Evolutionary conservation across 768 basidiomycete genomes (phyloP).

Genomic region (Agrocybe praecox): DNA sequence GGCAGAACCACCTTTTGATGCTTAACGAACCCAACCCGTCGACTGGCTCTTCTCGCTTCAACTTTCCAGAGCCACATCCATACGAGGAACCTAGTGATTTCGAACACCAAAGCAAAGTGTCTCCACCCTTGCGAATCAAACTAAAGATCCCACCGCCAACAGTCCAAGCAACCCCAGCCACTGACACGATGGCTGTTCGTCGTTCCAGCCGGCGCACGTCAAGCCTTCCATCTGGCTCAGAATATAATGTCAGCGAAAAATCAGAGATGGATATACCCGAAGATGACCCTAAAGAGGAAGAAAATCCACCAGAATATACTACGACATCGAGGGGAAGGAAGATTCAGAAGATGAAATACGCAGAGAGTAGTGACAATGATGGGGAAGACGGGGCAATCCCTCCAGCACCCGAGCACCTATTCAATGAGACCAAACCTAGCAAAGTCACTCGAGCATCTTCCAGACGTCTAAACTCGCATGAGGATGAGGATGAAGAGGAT

Average conservation of each 20-base stretch:
- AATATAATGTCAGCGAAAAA: slow-evolving; percentile 52
- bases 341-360: slow-evolving; percentile 39
- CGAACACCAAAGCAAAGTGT: slow-evolving; percentile 24
- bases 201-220: slow-evolving; percentile 35
- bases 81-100: slow-evolving; percentile 10
- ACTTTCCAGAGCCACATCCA: slow-evolving; percentile 7
- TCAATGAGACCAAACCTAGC: slow-evolving; percentile 29
- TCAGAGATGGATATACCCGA: slow-evolving; percentile 33
- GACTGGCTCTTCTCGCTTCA: slow-evolving; percentile 9
- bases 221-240: slow-evolving; percentile 47
- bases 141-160: too few species aligned
- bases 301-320: slow-evolving; percentile 27
- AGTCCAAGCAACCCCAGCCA: slow-evolving; percentile 14
- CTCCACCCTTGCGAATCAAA: not conserved
- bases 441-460: slow-evolving; percentile 19
- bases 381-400: slow-evolving; percentile 21
- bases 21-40: slow-evolving; percentile 21
- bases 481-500: slow-evolving; percentile 31
- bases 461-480: slow-evolving; percentile 10
- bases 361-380: slow-evolving; percentile 50
- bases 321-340: slow-evolving; percentile 42
- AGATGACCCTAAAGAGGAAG: slow-evolving; percentile 30
- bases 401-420: slow-evolving; percentile 18
- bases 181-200: slow-evolving; percentile 29
- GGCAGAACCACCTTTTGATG: slow-evolving; percentile 22